phyloP scores from a whole-genome alignment of 768 basidiomycete species.

The Cyclocybe cylindracea region DNA sequence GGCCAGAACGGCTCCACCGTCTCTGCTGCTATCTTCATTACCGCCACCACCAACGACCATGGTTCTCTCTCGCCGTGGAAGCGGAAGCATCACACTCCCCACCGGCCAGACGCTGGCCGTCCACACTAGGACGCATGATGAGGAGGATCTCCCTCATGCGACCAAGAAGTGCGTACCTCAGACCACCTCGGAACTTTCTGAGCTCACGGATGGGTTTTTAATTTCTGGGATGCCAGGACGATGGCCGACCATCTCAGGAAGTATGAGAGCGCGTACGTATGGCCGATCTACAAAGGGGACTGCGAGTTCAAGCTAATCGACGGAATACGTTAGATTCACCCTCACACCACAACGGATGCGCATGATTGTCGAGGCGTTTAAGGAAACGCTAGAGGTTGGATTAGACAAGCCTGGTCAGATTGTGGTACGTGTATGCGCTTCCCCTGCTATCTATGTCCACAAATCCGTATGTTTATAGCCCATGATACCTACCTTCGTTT shows the following conservation, averaged over 20 bases:
- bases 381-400: slow-evolving; percentile 87
- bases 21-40: slow-evolving; percentile 6
- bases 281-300: slow-evolving; percentile 17
- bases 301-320: slow-evolving; percentile 10
- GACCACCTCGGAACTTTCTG: slow-evolving; percentile 1
- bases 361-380: slow-evolving; percentile 96
- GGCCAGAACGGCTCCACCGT: slow-evolving; percentile 12
- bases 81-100: slow-evolving; percentile 71
- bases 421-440: slow-evolving; percentile 65
- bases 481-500: slow-evolving; percentile 97
- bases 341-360: slow-evolving; percentile 90
- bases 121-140: slow-evolving; percentile 87
- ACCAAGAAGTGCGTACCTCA: slow-evolving; percentile 75
- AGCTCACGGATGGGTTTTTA: slow-evolving; percentile 4
- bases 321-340: slow-evolving; percentile 58
- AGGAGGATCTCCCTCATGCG: slow-evolving; percentile 87
- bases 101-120: slow-evolving; percentile 80
- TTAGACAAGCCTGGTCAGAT: slow-evolving; percentile 80
- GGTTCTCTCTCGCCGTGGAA: slow-evolving; percentile 76
- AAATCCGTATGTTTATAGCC: slow-evolving; percentile 46
- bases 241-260: slow-evolving; percentile 94
- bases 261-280: slow-evolving; percentile 77
- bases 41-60: slow-evolving; percentile 36
- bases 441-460: slow-evolving; percentile 6
- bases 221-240: slow-evolving; percentile 50